Conservation (phyloP, 2,329 filamentous ascomycete species). For the Chrysoporthe deuterocubensis region DNA sequence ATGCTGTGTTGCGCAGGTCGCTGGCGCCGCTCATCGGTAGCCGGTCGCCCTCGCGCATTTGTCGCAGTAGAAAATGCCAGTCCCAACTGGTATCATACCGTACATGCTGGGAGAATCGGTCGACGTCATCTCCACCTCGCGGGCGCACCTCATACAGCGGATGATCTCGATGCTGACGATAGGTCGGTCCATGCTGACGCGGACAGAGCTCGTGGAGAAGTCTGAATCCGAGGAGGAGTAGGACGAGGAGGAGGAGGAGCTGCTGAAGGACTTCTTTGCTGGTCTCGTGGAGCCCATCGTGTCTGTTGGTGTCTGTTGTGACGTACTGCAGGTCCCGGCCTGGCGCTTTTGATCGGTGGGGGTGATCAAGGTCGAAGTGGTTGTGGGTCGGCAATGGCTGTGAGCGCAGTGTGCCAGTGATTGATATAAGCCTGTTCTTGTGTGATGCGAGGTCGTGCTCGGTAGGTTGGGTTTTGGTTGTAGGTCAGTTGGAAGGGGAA, state of each 20-base stretch:
- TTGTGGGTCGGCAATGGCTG: neutral
- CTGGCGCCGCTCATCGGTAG: conserved; percentile 54
- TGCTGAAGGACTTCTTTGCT: conserved; percentile 42
- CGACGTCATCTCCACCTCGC: conserved; percentile 62
- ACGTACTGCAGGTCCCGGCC: conserved; percentile 9
- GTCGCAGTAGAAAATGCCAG: conserved; percentile 69
- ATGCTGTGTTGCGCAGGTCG: neutral
- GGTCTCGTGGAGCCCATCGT: conserved; percentile 42
- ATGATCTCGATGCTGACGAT: conserved; percentile 62
- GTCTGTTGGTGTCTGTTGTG: conserved; percentile 5
- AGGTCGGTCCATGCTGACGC: conserved; percentile 55
- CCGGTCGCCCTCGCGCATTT: conserved; percentile 67
- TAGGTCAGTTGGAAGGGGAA: neutral
- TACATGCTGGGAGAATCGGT: conserved; percentile 61
- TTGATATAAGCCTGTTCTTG: neutral
- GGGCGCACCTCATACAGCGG: conserved; percentile 66
- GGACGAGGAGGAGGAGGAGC: conserved; percentile 43
- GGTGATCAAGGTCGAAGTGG: neutral
- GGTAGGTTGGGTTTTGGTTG: neutral
- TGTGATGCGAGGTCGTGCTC: neutral
- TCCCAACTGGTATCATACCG: conserved; percentile 68
- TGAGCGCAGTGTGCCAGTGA: neutral
- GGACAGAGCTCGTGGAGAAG: conserved; percentile 43
- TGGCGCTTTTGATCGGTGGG: neutral
- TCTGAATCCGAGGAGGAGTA: conserved; percentile 48